Conservation (phyloP, 495 filamentous ascomycete species). For the Neurospora intermedia region DNA sequence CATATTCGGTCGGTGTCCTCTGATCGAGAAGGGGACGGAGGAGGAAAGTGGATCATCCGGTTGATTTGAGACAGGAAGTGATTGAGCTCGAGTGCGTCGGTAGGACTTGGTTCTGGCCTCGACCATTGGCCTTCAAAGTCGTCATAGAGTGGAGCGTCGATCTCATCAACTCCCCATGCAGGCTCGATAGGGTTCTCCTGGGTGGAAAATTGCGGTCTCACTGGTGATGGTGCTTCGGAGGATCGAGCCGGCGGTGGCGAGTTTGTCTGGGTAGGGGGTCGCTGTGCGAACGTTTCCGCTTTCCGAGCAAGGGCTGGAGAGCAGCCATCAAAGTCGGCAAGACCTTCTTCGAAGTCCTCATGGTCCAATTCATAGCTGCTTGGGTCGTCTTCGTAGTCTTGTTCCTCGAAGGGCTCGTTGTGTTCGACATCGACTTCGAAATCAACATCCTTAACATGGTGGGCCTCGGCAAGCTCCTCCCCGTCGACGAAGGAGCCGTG, state of each 20-base stretch:
- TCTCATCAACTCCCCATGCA: not conserved
- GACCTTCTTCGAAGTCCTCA: not conserved
- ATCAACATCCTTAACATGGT: constrained; percentile 2
- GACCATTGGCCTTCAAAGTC: not conserved
- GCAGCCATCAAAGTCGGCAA: not conserved
- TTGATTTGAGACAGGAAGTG: not conserved
- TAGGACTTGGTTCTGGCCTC: not conserved
- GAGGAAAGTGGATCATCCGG: not conserved
- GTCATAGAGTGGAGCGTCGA: not conserved
- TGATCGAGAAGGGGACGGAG: not conserved
- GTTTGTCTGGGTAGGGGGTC: not conserved
- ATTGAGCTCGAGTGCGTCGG: not conserved
- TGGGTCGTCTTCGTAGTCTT: not conserved
- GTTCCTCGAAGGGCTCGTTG: not conserved
- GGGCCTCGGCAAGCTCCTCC: not conserved
- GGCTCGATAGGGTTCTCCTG: not conserved
- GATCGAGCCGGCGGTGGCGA: not conserved
- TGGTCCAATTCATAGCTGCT: not conserved
- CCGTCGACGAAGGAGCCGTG: not conserved
- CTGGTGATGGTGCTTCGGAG: not conserved
- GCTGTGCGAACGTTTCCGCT: not conserved
- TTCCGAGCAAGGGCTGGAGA: not conserved
- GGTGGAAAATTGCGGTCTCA: not conserved
- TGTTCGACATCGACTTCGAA: constrained; percentile 4
- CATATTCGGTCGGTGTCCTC: not conserved